Conservation (phyloP, 306 rosid genomes). For the Mucuna pruriens region DNA sequence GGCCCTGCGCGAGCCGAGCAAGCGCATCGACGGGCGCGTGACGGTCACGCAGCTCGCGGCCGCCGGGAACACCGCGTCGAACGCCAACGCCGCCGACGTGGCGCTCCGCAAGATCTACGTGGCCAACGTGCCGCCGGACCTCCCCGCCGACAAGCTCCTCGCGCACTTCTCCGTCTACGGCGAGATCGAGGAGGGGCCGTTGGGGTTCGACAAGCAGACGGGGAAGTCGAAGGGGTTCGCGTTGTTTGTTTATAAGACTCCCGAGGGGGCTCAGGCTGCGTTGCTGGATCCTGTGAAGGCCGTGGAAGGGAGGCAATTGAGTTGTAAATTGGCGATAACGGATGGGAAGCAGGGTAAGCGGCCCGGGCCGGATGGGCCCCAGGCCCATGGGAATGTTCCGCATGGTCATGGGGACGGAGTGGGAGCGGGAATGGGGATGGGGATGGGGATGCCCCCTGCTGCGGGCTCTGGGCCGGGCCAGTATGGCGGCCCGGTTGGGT, state of each 20-base stretch:
- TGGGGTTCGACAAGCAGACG: constrained; percentile 93
- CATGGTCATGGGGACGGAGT: constrained; percentile 44
- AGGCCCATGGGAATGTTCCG: constrained; percentile 51
- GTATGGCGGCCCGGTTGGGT: constrained; percentile 61
- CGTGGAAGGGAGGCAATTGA: constrained; percentile 83
- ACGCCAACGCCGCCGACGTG: constrained; percentile 49
- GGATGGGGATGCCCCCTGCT: constrained; percentile 46
- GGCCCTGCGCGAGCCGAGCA: constrained; percentile 93
- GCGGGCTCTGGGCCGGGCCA: constrained; percentile 61
- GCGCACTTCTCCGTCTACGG: constrained; percentile 81
- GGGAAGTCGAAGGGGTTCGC: constrained; percentile 94
- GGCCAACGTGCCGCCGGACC: constrained; percentile 86
- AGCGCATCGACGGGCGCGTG: constrained; percentile 93
- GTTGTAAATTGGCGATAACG: constrained; percentile 75
- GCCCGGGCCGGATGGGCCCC: constrained; percentile 51
- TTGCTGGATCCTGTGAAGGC: constrained; percentile 80
- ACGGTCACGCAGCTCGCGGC: constrained; percentile 99
- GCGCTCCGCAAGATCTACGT: constrained; percentile 82
- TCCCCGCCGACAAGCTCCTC: constrained; percentile 76
- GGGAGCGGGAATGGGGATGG: neutral
- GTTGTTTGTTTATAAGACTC: constrained; percentile 78
- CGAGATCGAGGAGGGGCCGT: constrained; percentile 93
- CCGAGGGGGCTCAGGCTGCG: constrained; percentile 90
- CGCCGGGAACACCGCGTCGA: constrained; percentile 59
- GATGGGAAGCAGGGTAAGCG: constrained; percentile 88